Conservation (phyloP, 768 basidiomycete genomes). For the Dentipellis fragilis region DNA sequence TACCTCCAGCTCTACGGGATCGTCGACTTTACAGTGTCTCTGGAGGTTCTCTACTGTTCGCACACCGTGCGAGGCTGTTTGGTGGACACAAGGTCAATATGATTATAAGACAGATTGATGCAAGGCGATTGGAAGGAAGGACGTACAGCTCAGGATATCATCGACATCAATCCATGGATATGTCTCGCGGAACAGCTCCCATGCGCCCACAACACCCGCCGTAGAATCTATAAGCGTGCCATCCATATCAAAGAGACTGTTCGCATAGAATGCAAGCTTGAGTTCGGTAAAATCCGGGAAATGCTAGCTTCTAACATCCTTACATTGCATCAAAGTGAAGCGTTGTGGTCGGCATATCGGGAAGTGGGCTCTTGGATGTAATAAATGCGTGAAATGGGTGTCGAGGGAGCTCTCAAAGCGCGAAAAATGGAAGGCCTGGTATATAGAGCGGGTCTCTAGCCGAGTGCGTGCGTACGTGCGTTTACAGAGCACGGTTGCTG, state of each 20-base stretch:
- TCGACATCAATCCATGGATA: constrained; percentile 59
- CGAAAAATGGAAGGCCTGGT: too few species aligned
- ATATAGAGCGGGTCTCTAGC: too few species aligned
- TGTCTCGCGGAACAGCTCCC: constrained; percentile 63
- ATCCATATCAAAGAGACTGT: constrained; percentile 75
- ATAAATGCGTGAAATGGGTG: too few species aligned
- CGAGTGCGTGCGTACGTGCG: too few species aligned
- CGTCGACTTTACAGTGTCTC: constrained; percentile 58
- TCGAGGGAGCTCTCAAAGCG: too few species aligned
- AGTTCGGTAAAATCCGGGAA: not conserved
- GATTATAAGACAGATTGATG: not conserved
- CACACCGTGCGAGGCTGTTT: constrained; percentile 67
- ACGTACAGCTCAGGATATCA: constrained; percentile 52
- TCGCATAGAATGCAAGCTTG: not conserved
- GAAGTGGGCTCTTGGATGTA: not conserved
- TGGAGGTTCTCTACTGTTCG: constrained; percentile 76
- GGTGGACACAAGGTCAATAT: not conserved
- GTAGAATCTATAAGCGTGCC: constrained; percentile 79
- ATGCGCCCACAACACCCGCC: constrained; percentile 72
- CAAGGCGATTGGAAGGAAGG: not conserved
- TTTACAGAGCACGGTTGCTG: too few species aligned
- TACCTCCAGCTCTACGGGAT: constrained; percentile 64
- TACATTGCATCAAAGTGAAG: constrained; percentile 32
- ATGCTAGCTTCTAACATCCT: constrained; percentile 7
- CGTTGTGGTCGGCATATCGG: not conserved